Percentiles rank a stretch among this genome's conserved stretches.
Conservation (phyloP, 306 rosid species). For the Cyamopsis tetragonoloba region DNA sequence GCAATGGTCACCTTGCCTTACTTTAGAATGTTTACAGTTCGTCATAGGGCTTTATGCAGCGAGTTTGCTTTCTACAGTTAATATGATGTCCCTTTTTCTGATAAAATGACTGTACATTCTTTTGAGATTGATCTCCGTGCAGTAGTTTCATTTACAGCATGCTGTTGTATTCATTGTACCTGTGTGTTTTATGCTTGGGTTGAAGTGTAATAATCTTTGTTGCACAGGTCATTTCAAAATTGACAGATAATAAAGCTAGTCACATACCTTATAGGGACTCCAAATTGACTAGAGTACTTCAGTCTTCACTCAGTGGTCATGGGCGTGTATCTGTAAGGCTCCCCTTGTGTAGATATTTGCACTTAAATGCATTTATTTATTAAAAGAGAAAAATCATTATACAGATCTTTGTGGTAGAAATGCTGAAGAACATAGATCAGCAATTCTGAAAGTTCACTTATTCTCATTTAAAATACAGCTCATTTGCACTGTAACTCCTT, state of each 20-base stretch:
- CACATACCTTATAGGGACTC: conserved; percentile 98
- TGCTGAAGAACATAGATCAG: conserved; percentile 8
- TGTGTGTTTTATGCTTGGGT: conserved; percentile 13
- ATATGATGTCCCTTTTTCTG: background rate
- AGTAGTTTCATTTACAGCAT: conserved; percentile 6
- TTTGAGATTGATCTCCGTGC: background rate
- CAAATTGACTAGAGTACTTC: conserved; percentile 92
- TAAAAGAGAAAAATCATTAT: conserved; percentile 10
- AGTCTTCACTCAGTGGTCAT: conserved; percentile 95
- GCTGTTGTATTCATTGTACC: background rate
- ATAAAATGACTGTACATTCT: background rate
- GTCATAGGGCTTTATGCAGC: background rate
- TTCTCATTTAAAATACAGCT: conserved; percentile 58
- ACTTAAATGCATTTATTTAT: conserved; percentile 19
- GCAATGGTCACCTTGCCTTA: background rate
- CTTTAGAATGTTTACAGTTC: conserved; percentile 8
- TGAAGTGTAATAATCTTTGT: conserved; percentile 28
- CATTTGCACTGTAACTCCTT: conserved; percentile 95
- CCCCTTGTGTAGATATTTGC: conserved; percentile 22
- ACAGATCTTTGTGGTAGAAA: conserved; percentile 15
- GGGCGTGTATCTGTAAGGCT: conserved; percentile 97
- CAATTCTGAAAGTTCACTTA: conserved; percentile 22
- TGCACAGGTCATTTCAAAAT: conserved; percentile 87
- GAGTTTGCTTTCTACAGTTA: background rate
- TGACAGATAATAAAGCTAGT: conserved; percentile 83